phyloP scores from a whole-genome alignment of 257 asterid species.

The Jacaranda copaia region DNA sequence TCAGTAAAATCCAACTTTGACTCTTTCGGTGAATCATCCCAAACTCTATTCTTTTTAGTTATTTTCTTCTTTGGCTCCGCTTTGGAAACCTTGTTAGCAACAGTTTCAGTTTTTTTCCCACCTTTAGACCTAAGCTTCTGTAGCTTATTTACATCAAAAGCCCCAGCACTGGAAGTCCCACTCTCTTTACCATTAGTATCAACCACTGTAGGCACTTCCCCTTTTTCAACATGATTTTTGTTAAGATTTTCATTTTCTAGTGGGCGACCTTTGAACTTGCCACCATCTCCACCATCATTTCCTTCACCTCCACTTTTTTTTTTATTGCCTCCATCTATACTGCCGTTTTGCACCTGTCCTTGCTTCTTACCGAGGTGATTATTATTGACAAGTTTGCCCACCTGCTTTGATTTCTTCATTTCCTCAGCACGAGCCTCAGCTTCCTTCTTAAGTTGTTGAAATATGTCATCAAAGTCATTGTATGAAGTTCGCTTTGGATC shows the following conservation, averaged over 20 bases:
- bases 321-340: conserved; percentile 67
- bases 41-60: conserved; percentile 75
- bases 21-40: conserved; percentile 79
- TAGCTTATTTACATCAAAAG: conserved; percentile 91
- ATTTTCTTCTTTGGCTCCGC: conserved; percentile 73
- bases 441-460: conserved; percentile 91
- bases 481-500: conserved; percentile 79
- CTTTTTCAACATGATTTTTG: conserved; percentile 49
- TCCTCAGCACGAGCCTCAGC: conserved; percentile 96
- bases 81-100: conserved; percentile 68
- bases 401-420: conserved; percentile 81
- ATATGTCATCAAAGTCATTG: conserved; percentile 71
- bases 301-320: conserved; percentile 74
- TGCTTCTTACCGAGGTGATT: conserved; percentile 70
- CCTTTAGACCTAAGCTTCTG: conserved; percentile 78
- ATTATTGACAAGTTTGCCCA: conserved; percentile 58
- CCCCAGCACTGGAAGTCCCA: conserved; percentile 63
- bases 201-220: conserved; percentile 42
- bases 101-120: conserved; percentile 69
- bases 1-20: conserved; percentile 86
- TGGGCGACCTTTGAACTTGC: conserved; percentile 47
- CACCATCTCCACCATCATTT: conserved; percentile 63
- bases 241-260: conserved; percentile 62
- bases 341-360: conserved; percentile 69
- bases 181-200: conserved; percentile 69